Evolutionary conservation across 73 alveolate species (phyloP).

Genomic region (Paramecium octaurelia): DNA sequence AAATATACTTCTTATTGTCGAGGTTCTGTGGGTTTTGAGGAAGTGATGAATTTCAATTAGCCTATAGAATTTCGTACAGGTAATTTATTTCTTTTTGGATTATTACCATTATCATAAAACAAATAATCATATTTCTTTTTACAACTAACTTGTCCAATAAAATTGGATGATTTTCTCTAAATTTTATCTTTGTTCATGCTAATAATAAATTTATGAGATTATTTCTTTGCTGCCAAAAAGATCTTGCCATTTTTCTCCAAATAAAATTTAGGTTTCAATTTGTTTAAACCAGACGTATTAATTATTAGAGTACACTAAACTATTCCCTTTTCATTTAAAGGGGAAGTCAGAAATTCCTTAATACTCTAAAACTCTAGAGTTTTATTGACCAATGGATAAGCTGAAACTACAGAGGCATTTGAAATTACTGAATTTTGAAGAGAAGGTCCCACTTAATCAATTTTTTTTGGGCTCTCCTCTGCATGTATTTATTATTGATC

Average conservation of each 20-base stretch:
- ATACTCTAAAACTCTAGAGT: not conserved
- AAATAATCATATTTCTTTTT: not conserved
- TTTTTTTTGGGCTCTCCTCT: not conserved
- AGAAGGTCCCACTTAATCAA: not conserved
- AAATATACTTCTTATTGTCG: slow-evolving; percentile 23
- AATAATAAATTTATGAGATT: slow-evolving; percentile 16
- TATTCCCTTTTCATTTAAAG: not conserved
- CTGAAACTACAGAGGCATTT: not conserved
- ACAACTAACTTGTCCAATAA: not conserved
- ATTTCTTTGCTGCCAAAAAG: slow-evolving; percentile 20
- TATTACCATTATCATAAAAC: not conserved
- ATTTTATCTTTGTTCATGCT: not conserved
- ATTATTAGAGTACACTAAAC: not conserved
- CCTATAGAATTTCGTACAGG: not conserved
- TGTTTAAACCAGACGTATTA: slow-evolving; percentile 11
- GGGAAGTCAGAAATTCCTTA: not conserved
- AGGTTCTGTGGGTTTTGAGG: not conserved
- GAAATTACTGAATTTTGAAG: not conserved
- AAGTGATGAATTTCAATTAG: not conserved
- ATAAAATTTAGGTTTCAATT: not conserved
- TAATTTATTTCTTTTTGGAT: slow-evolving; percentile 3
- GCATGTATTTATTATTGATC: not conserved
- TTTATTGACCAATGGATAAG: not conserved
- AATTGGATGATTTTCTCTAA: not conserved
- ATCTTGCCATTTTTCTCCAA: not conserved